Base-by-base conservation (phyloP, 2,329 filamentous ascomycete genomes). In the Albophoma yamanashiensis region DNA sequence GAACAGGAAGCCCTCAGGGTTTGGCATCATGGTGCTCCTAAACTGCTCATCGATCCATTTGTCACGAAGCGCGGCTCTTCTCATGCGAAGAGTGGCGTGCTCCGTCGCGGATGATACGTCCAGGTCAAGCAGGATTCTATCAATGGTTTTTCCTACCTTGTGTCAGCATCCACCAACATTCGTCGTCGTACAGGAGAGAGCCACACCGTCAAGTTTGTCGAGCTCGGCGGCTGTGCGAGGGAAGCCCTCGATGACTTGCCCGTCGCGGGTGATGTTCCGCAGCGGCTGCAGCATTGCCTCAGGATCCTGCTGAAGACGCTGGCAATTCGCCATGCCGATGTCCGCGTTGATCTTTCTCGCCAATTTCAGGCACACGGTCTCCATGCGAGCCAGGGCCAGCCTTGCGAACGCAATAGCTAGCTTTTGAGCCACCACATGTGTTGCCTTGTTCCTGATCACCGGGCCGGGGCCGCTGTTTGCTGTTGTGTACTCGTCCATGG, bases 21-120 rank as follows among this genome's bases (percentile, higher is more conserved):
- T 0, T n/a, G n/a, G 9, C 42, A 2, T n/a, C 22, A 22, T 4
- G n/a, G 3, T 4, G 42, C 9, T 4, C 2, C 5, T 2, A 11
- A 45, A 45, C 8, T 9, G 22, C 4, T 45, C 9, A 22, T 45
- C n/a, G 11, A 45, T 45, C 42, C 42, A 45, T 45, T 22, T 4
- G 20, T 9, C 42, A 25, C 42, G 42, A 4, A 45, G 3, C 8
- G 4, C 14, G n/a, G n/a, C n/a, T 8, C 42, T 45, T n/a, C 22
- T 45, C 4, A 3, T 4, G n/a, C 12, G 2, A 22, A 22, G 42
- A n/a, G 42, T 14, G 25, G n/a, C 8, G 8, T n/a, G 8, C 42
- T 45, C 42, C n/a, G 22, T 4, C 3, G n/a, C 11, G n/a, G 42
- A 22, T 22, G 9, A 45, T n/a, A 12, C 1, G 11, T 11, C 42